These are phyloP conservation scores for Cyclotella baltica DNA, from an alignment of 108 stramenopile genomes.

Conservation along the genomic window DNA sequence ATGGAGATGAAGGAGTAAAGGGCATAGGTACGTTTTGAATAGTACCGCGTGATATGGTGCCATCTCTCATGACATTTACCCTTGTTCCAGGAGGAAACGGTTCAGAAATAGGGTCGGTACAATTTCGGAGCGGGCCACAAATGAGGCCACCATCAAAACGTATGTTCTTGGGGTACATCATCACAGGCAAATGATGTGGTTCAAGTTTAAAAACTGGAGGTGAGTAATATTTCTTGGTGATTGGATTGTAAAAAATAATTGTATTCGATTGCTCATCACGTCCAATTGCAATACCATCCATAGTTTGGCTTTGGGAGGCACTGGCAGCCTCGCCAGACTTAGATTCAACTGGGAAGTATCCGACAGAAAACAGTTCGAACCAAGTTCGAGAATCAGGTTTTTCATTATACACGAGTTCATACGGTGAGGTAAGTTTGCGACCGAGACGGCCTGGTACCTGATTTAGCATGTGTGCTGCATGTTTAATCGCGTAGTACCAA, in stretches of 20 bases:
- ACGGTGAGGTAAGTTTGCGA: slow-evolving; percentile 20
- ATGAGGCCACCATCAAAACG: slow-evolving; percentile 16
- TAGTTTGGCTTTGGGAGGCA: slow-evolving; percentile 7
- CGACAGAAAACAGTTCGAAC: slow-evolving; percentile 32
- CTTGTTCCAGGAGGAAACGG: slow-evolving; percentile 17
- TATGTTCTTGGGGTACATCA: background rate
- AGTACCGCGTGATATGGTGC: background rate
- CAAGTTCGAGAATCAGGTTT: slow-evolving; percentile 23
- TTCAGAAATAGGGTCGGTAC: slow-evolving; percentile 4
- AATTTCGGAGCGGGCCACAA: slow-evolving; percentile 6
- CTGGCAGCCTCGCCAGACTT: background rate
- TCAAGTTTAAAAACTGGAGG: slow-evolving; percentile 15
- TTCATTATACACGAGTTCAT: slow-evolving; percentile 15
- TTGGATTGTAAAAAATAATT: slow-evolving; percentile 22
- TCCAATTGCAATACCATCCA: slow-evolving; percentile 30
- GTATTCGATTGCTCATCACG: slow-evolving; percentile 16
- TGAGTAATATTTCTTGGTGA: slow-evolving; percentile 5
- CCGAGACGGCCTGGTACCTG: slow-evolving; percentile 24
- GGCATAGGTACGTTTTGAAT: slow-evolving; percentile 3
- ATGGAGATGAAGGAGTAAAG: background rate
- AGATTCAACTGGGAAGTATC: slow-evolving; percentile 17
- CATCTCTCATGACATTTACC: background rate
- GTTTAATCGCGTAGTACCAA: slow-evolving; percentile 26
- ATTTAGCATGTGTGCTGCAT: slow-evolving; percentile 26
- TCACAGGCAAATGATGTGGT: background rate